Evolutionary conservation across 495 filamentous ascomycete genomes (phyloP).

Genomic region (Penicillium coprophilum): DNA sequence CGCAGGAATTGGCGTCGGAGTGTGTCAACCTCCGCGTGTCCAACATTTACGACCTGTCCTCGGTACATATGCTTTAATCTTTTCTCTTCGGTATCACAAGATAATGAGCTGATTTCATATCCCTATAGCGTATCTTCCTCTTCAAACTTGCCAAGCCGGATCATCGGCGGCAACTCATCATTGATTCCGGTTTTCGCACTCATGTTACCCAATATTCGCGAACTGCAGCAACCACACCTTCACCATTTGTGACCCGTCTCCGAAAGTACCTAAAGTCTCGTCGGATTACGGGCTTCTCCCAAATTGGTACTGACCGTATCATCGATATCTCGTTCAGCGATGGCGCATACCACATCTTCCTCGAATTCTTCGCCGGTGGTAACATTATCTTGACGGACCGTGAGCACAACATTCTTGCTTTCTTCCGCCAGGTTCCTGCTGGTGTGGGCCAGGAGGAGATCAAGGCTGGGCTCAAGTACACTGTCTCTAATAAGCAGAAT

Average conservation of each 20-base stretch:
- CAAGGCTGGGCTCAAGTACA: slow-evolving; percentile 72
- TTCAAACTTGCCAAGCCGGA: slow-evolving; percentile 88
- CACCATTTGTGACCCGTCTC: slow-evolving; percentile 75
- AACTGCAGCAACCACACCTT: slow-evolving; percentile 77
- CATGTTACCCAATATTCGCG: slow-evolving; percentile 89
- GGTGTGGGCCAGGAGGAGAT: slow-evolving; percentile 73
- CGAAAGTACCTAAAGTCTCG: slow-evolving; percentile 87
- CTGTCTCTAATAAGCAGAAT: slow-evolving; percentile 78
- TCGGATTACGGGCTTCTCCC: slow-evolving; percentile 73
- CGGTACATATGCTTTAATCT: slow-evolving; percentile 52
- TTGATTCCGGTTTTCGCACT: slow-evolving; percentile 95
- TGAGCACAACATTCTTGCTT: slow-evolving; percentile 71
- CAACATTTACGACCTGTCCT: slow-evolving; percentile 94
- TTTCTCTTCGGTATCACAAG: neutral
- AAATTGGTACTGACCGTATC: slow-evolving; percentile 91
- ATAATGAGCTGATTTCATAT: neutral
- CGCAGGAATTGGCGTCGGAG: slow-evolving; percentile 78
- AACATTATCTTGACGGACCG: slow-evolving; percentile 90
- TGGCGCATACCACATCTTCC: slow-evolving; percentile 78
- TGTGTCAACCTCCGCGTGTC: slow-evolving; percentile 77
- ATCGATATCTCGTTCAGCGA: slow-evolving; percentile 92
- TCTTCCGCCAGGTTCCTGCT: slow-evolving; percentile 75
- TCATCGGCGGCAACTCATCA: slow-evolving; percentile 78
- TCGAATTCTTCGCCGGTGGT: slow-evolving; percentile 96
- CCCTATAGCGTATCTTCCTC: slow-evolving; percentile 77